These are phyloP conservation scores for Letharia columbiana DNA, from an alignment of 495 filamentous ascomycete genomes.

Conservation along the genomic window DNA sequence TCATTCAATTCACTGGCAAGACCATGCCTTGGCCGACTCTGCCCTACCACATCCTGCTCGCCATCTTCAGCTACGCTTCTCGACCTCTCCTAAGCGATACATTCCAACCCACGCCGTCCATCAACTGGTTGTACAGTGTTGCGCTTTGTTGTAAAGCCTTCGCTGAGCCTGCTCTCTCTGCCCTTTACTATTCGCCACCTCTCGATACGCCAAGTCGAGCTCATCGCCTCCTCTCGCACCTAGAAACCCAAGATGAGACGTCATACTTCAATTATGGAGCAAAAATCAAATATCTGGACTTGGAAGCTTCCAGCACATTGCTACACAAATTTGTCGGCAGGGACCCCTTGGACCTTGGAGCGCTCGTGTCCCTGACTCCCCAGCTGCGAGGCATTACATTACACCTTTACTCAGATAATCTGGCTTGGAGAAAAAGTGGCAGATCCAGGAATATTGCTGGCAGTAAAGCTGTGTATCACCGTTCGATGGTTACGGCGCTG, in stretches of 20 bases:
- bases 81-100: constrained; percentile 49
- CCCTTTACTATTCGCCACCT: constrained; percentile 62
- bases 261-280: constrained; percentile 48
- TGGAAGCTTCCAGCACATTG: constrained; percentile 49
- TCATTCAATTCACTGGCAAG: constrained; percentile 33
- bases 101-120: constrained; percentile 33
- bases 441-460: background rate
- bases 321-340: constrained; percentile 37
- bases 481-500: constrained; percentile 49
- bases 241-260: constrained; percentile 36
- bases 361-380: constrained; percentile 37
- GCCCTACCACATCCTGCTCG: constrained; percentile 61
- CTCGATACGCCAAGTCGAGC: constrained; percentile 44
- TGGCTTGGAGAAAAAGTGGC: constrained; percentile 8
- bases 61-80: constrained; percentile 59
- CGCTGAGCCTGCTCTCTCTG: constrained; percentile 64
- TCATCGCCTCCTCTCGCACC: constrained; percentile 40
- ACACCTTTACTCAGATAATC: constrained; percentile 16
- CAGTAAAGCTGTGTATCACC: constrained; percentile 55
- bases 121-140: constrained; percentile 52
- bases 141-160: constrained; percentile 57
- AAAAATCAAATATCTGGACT: constrained; percentile 60
- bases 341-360: constrained; percentile 41
- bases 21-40: constrained; percentile 61
- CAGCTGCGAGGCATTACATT: constrained; percentile 32